phyloP scores from a whole-genome alignment of 306 rosid genomes.

The Trifolium repens region DNA sequence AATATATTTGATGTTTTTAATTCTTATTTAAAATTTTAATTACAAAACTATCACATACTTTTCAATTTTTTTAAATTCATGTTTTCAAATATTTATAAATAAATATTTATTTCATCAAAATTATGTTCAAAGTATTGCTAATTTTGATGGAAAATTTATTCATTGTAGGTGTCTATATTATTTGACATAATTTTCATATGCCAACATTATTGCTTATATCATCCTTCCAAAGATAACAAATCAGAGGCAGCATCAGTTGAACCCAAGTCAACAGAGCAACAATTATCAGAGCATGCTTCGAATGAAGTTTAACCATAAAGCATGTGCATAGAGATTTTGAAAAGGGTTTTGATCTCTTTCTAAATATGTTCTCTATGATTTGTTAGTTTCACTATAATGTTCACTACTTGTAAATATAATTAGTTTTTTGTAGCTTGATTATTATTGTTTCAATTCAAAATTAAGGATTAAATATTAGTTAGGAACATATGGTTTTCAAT shows the following conservation, averaged over 20 bases:
- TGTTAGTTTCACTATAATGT: background rate
- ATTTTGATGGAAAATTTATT: conserved; percentile 10
- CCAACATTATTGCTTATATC: conserved; percentile 44
- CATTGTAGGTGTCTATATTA: conserved; percentile 61
- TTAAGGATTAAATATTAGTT: background rate
- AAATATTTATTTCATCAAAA: background rate
- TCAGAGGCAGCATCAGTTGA: too few species aligned
- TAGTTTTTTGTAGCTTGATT: background rate
- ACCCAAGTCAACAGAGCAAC: conserved; percentile 17
- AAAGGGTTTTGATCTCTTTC: background rate
- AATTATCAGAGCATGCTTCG: conserved; percentile 20
- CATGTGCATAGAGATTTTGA: background rate
- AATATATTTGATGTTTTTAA: background rate
- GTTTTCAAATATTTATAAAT: background rate
- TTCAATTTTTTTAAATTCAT: background rate
- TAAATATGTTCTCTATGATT: background rate
- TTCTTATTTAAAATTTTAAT: background rate
- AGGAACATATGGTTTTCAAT: background rate
- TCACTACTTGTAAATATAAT: conserved; percentile 28
- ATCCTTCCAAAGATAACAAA: background rate
- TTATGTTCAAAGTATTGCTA: background rate
- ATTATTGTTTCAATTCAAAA: background rate
- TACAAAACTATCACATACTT: background rate
- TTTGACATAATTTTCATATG: conserved; percentile 55
- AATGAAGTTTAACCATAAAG: conserved; percentile 5